phyloP scores from a whole-genome alignment of 2,329 filamentous ascomycete genomes.

The Helicocarpus griseus region DNA sequence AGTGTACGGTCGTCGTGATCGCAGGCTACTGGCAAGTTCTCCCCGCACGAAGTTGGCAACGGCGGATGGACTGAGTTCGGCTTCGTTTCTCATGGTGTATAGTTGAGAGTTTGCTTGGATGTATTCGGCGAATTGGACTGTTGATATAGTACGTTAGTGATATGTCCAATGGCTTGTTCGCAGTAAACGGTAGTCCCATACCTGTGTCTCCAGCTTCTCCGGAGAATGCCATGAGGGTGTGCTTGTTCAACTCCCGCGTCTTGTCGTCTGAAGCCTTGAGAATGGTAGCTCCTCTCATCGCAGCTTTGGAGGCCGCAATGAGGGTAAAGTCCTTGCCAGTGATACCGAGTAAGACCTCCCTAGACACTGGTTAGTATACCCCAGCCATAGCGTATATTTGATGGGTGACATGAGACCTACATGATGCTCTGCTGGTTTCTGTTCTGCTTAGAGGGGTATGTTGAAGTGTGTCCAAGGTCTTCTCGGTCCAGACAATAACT shows the following conservation, averaged over 20 bases:
- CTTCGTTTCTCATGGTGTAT: constrained; percentile 96
- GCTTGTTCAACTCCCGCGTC: constrained; percentile 82
- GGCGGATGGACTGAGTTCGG: constrained; percentile 79
- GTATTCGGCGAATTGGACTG: constrained; percentile 98
- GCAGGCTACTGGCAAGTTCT: constrained; percentile 81
- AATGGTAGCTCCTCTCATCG: constrained; percentile 94
- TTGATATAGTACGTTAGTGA: background rate
- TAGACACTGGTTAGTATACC: constrained; percentile 28
- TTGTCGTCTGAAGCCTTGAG: constrained; percentile 96
- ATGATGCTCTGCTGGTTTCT: background rate
- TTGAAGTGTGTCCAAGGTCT: background rate
- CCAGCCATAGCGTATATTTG: background rate
- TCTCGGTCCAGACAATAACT: background rate
- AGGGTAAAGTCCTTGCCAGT: constrained; percentile 99
- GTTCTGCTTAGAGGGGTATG: background rate
- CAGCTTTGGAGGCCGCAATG: constrained; percentile 93
- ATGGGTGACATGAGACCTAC: background rate
- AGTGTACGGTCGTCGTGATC: constrained; percentile 88
- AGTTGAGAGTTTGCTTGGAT: constrained; percentile 97
- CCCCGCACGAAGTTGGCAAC: constrained; percentile 88
- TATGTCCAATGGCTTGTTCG: background rate
- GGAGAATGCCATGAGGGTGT: constrained; percentile 89
- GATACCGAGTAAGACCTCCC: constrained; percentile 97
- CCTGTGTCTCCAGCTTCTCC: constrained; percentile 94
- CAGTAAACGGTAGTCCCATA: constrained; percentile 26